Percentiles rank a stretch among this genome's conserved stretches.
Evolutionary conservation across 2,329 filamentous ascomycete genomes (phyloP).

Genomic region (Ophiostoma australiae): DNA sequence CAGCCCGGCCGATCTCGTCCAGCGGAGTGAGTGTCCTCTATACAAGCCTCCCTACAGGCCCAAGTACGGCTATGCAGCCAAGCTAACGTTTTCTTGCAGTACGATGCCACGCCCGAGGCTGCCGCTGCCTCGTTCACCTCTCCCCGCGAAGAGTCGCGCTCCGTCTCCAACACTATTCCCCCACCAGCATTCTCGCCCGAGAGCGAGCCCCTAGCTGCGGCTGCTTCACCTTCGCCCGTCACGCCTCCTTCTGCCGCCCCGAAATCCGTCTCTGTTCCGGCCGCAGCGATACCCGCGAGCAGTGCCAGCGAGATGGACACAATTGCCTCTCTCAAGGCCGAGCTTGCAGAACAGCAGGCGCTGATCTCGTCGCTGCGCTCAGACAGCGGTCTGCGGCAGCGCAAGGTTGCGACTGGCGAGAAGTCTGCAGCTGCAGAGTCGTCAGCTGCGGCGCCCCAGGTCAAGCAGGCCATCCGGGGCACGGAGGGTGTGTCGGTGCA

Average conservation of each 20-base stretch:
- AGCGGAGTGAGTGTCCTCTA: conserved; percentile 29
- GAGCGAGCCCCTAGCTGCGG: conserved; percentile 23
- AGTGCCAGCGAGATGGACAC: conserved; percentile 25
- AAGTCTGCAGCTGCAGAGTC: conserved; percentile 35
- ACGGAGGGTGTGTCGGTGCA: conserved; percentile 81
- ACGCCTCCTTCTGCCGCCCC: conserved; percentile 1
- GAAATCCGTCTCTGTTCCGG: neutral
- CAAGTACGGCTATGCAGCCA: conserved; percentile 15
- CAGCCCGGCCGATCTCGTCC: conserved; percentile 30
- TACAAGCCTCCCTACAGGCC: conserved; percentile 20
- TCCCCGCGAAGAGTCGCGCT: conserved; percentile 31
- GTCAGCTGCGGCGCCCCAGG: conserved; percentile 40
- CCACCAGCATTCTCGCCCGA: conserved; percentile 27
- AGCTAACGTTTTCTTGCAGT: conserved; percentile 27
- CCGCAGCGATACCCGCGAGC: neutral
- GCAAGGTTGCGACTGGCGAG: conserved; percentile 49
- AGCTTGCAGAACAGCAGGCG: conserved; percentile 60
- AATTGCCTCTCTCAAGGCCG: conserved; percentile 33
- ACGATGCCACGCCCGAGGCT: conserved; percentile 35
- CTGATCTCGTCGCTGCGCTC: conserved; percentile 65
- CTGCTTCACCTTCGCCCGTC: neutral
- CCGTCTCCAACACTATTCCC: conserved; percentile 26
- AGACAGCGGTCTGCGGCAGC: conserved; percentile 71
- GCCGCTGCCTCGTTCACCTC: conserved; percentile 34
- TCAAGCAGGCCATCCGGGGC: conserved; percentile 52